phyloP scores from a whole-genome alignment of 768 basidiomycete species.

The Auriscalpium orientale region DNA sequence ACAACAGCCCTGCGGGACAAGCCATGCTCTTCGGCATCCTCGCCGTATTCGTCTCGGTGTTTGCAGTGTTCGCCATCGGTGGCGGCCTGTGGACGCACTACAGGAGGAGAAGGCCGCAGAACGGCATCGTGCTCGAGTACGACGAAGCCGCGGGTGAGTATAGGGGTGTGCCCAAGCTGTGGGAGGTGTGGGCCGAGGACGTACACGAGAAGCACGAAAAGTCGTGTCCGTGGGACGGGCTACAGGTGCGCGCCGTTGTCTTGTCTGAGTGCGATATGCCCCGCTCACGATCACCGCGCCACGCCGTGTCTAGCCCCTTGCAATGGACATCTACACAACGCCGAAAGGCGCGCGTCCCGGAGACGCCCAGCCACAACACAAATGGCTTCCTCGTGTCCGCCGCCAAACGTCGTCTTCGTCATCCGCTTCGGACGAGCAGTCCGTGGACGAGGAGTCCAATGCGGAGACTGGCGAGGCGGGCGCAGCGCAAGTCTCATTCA shows the following conservation, averaged over 20 bases:
- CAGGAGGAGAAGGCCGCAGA: not conserved
- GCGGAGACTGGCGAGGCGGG: not conserved
- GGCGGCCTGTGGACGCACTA: constrained; percentile 3
- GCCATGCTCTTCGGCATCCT: constrained; percentile 3
- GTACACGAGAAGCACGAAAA: not conserved
- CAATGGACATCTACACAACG: no score
- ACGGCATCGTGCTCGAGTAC: not conserved
- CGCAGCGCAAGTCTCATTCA: constrained; percentile 1
- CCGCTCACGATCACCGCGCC: no score
- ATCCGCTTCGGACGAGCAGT: not conserved
- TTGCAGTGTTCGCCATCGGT: constrained; percentile 1
- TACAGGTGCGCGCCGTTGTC: no score
- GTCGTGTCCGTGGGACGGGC: no score
- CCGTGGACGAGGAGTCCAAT: not conserved
- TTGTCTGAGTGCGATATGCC: no score
- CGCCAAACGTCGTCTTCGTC: no score
- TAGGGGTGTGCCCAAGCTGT: not conserved
- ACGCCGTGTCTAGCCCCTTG: no score
- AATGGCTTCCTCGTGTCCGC: no score
- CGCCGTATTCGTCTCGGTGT: not conserved
- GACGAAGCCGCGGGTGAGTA: not conserved
- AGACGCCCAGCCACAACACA: no score
- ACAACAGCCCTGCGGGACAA: not conserved
- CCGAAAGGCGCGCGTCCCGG: no score
- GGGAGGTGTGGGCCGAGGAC: constrained; percentile 8